Base-by-base conservation (phyloP, 345 rosid species). In the Hypericum androsaemum region DNA sequence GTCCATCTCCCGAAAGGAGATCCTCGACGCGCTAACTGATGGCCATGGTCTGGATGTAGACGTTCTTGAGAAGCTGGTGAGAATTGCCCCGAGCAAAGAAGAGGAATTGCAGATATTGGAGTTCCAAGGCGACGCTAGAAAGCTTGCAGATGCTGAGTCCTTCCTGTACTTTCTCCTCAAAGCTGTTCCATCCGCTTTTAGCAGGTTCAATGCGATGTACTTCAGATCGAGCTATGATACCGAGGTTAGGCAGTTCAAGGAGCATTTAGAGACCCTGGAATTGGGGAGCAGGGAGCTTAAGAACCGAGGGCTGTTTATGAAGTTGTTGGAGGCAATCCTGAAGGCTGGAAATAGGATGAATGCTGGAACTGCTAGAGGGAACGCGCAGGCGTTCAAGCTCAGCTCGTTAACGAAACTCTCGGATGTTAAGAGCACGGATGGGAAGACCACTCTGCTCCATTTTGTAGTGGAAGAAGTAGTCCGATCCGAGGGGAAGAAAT, bases 341-440 rank as follows among this genome's bases (percentile, higher is more conserved):
- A 87, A 92, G 75, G 89, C 96, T 11, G 98, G 98, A 0, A 87
- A 92, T 48, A 70, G 96, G 5, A 92, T 92, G 98, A 92, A 87
- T 60, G 89, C 86, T 0, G 95, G 98, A 44, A 92, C 96, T 13
- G 63, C 86, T 8, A 58, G 98, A 67, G 98, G 96, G 15, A 75
- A 88, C 60, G 98, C 98, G 1, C 85, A 75, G 38, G 98, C 96
- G 12, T 92, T 87, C 67, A 73, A 83, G 28, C 83, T 87, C 12
- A 77, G 68, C 37, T 70, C 95, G 11, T 80, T 92, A 10, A 66
- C 73, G 54, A 92, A 92, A 60, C 86, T 88, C 15, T 77, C 96
- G 0, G 96, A 92, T 36, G 96, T 92, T 35, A 92, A 81, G 47
- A 81, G 95, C 71, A 59, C 76, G 0, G 95, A 83, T 52, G 94